Percentiles rank a stretch among this genome's conserved stretches.
These are phyloP conservation scores for Penicillium rolfsii DNA, from an alignment of 2,329 filamentous ascomycete genomes.

Conservation along the genomic window DNA sequence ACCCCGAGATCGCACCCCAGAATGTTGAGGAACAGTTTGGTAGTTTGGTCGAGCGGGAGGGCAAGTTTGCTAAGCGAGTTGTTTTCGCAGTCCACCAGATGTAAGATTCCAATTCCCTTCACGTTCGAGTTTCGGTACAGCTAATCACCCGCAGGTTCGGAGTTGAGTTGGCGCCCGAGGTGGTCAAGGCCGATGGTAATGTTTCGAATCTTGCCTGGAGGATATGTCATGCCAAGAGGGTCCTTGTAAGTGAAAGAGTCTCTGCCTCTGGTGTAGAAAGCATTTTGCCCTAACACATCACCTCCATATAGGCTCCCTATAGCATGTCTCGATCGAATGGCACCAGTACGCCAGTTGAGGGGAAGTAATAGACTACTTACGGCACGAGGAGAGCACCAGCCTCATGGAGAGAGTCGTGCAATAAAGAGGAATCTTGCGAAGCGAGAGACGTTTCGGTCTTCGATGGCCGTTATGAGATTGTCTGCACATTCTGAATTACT, in stretches of 20 bases:
- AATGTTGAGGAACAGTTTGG: slow-evolving; percentile 82
- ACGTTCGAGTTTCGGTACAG: slow-evolving; percentile 1
- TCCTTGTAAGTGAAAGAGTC: slow-evolving; percentile 66
- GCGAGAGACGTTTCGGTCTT: background rate
- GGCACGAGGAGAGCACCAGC: background rate
- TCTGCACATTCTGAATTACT: background rate
- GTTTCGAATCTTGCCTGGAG: slow-evolving; percentile 91
- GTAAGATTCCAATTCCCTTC: slow-evolving; percentile 52
- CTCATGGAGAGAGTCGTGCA: background rate
- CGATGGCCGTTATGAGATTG: too few relatives aligned
- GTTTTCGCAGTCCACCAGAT: slow-evolving; percentile 95
- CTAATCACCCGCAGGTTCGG: slow-evolving; percentile 64
- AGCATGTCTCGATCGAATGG: slow-evolving; percentile 70
- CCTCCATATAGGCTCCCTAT: slow-evolving; percentile 63
- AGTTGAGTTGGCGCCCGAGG: slow-evolving; percentile 89
- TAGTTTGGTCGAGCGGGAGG: slow-evolving; percentile 78
- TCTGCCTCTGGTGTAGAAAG: background rate
- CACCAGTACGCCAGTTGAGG: slow-evolving; percentile 60
- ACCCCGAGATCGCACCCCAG: slow-evolving; percentile 85
- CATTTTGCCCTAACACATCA: background rate
- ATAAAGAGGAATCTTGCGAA: background rate
- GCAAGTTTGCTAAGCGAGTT: slow-evolving; percentile 85
- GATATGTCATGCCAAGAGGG: slow-evolving; percentile 93
- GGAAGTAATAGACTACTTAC: slow-evolving; percentile 26
- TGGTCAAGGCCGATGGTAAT: slow-evolving; percentile 89